Evolutionary conservation across 805 yeast genomes (phyloP).

Genomic region (Starmerella floricola): DNA sequence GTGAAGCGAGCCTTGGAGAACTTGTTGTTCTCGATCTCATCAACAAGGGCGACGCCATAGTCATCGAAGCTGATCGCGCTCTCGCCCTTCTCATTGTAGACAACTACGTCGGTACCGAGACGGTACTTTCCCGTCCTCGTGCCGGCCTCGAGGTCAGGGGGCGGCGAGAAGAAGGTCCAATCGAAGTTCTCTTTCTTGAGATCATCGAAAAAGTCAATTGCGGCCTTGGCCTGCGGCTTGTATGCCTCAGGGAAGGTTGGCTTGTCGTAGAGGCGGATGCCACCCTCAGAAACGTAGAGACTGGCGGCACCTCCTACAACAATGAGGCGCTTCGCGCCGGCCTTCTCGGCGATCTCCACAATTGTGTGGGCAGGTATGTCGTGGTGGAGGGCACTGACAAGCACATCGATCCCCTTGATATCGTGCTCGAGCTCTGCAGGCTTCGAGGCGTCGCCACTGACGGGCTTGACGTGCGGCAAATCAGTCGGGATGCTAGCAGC

Average conservation of each 20-base stretch:
- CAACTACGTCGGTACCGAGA: slow-evolving; percentile 4
- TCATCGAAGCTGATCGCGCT: slow-evolving; percentile 16
- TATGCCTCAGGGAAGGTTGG: slow-evolving; percentile 14
- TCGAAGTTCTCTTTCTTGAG: slow-evolving; percentile 7
- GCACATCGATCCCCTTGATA: slow-evolving; percentile 12
- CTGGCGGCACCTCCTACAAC: slow-evolving; percentile 17
- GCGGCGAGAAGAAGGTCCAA: slow-evolving; percentile 16
- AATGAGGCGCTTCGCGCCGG: slow-evolving; percentile 13
- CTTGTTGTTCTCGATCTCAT: slow-evolving; percentile 13
- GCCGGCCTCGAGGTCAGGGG: slow-evolving; percentile 9
- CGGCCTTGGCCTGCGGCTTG: slow-evolving; percentile 5
- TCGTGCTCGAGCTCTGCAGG: slow-evolving; percentile 3
- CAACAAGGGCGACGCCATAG: slow-evolving; percentile 14
- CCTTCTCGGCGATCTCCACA: slow-evolving; percentile 3
- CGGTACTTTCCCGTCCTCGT: slow-evolving; percentile 11
- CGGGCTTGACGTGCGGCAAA: slow-evolving; percentile 6
- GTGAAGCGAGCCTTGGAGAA: slow-evolving; percentile 11
- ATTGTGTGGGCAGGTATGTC: slow-evolving; percentile 5
- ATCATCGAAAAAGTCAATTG: slow-evolving; percentile 4
- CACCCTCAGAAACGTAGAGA: slow-evolving; percentile 9
- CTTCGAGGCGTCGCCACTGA: slow-evolving; percentile 13
- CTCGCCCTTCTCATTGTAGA: slow-evolving; percentile 9
- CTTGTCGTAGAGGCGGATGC: slow-evolving; percentile 12
- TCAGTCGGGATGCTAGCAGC: slow-evolving; percentile 4
- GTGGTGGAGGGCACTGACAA: slow-evolving; percentile 9